Base-by-base conservation (phyloP, 169 alveolate species). In the Besnoitia besnoiti region DNA sequence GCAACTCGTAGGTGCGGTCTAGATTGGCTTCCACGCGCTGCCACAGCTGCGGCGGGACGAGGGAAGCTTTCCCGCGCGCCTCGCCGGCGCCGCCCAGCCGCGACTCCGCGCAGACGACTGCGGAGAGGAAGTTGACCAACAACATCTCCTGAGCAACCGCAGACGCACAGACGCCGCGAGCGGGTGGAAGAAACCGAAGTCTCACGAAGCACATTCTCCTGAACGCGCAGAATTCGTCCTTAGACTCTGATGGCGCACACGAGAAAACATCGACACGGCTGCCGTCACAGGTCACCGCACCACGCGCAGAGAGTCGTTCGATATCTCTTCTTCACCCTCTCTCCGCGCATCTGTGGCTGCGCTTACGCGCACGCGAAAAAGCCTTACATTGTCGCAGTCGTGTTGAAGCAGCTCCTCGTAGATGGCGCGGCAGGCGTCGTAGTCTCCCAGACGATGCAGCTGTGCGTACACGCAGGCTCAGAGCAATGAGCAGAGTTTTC, bases 141-240 rank as follows among this genome's bases (percentile, higher is more conserved):
- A 85, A 51, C 79, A 51, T 10, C 49, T 85, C 91, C 91, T 85
- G 80, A n/a, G n/a, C n/a, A n/a, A n/a, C n/a, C n/a, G n/a, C n/a
- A n/a, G n/a, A n/a, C n/a, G n/a, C n/a, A n/a, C n/a, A n/a, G n/a
- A n/a, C n/a, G n/a, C n/a, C n/a, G n/a, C n/a, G n/a, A n/a, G n/a
- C n/a, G n/a, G n/a, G n/a, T n/a, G n/a, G n/a, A n/a, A n/a, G n/a
- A n/a, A n/a, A n/a, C n/a, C n/a, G n/a, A n/a, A n/a, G n/a, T n/a
- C n/a, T n/a, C n/a, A n/a, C n/a, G n/a, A n/a, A n/a, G n/a, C n/a
- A n/a, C n/a, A n/a, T n/a, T n/a, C n/a, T n/a, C n/a, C n/a, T n/a
- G n/a, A n/a, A n/a, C n/a, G n/a, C n/a, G n/a, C n/a, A n/a, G n/a
- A n/a, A n/a, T n/a, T n/a, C n/a, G n/a, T n/a, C n/a, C n/a, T n/a